A percentile compares a stretch with the other conserved stretches of the same genome.
Evolutionary conservation across 768 basidiomycete species (phyloP).

Genomic region (Neoboletus subvelutipes): DNA sequence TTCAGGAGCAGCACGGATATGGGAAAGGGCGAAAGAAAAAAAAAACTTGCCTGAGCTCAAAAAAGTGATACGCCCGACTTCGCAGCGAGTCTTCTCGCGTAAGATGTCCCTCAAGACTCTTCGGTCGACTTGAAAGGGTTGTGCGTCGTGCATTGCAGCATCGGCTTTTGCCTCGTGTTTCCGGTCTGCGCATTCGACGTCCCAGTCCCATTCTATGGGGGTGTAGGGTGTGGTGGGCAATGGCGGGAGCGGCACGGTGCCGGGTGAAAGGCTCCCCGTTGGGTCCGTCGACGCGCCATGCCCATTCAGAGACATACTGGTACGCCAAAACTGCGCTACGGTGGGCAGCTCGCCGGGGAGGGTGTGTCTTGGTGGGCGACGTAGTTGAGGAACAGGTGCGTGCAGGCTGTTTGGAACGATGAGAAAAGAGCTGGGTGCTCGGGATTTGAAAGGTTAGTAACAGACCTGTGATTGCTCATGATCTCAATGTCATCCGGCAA

Average conservation of each 20-base stretch:
- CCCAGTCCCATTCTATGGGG: slow-evolving; percentile 66
- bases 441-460: slow-evolving; percentile 12
- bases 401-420: slow-evolving; percentile 1
- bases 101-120: slow-evolving; percentile 75
- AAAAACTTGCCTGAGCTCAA: slow-evolving; percentile 63
- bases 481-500: slow-evolving; percentile 18
- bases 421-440: neutral
- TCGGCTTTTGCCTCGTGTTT: slow-evolving; percentile 63
- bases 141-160: slow-evolving; percentile 55
- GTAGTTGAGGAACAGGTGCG: neutral
- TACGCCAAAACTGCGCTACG: neutral
- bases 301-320: slow-evolving; percentile 12
- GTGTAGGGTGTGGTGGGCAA: neutral
- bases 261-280: slow-evolving; percentile 10
- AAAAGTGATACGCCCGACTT: slow-evolving; percentile 71
- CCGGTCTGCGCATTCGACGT: slow-evolving; percentile 68
- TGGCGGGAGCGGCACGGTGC: slow-evolving; percentile 24
- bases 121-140: slow-evolving; percentile 75
- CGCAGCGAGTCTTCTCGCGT: slow-evolving; percentile 61
- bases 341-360: neutral
- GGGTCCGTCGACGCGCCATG: neutral
- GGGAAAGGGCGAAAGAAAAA: slow-evolving; percentile 1
- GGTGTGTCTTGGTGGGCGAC: neutral
- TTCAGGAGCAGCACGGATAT: slow-evolving; percentile 8
- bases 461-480: slow-evolving; percentile 18